Percentiles rank a stretch among this genome's conserved stretches.
Conservation (phyloP, 768 basidiomycete species). For the Tulasnella sp. region DNA sequence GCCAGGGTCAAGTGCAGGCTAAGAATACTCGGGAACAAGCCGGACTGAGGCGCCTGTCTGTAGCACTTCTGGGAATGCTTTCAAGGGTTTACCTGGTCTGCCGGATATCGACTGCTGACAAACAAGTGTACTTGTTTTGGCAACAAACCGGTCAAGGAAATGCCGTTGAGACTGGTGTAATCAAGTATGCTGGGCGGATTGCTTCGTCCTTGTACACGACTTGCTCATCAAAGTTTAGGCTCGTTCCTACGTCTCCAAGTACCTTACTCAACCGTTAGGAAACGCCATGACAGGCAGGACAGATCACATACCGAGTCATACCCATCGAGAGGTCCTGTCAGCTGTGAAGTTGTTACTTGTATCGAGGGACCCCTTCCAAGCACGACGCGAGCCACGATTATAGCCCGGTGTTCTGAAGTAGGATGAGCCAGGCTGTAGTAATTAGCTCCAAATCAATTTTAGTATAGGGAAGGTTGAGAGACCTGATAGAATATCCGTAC, state of each 20-base stretch:
- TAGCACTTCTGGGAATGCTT: too few species aligned
- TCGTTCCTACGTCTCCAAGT: background rate
- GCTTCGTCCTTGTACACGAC: constrained; percentile 22
- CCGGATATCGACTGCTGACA: too few species aligned
- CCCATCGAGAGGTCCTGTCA: background rate
- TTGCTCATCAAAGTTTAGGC: constrained; percentile 26
- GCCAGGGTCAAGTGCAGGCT: too few species aligned
- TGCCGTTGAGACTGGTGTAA: constrained; percentile 41
- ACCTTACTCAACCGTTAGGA: background rate
- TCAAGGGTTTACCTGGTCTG: too few species aligned
- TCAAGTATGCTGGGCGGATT: background rate
- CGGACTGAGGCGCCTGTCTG: too few species aligned
- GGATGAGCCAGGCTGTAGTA: background rate
- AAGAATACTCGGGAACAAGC: too few species aligned
- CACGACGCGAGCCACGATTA: constrained; percentile 4
- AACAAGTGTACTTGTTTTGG: too few species aligned
- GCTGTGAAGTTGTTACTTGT: background rate
- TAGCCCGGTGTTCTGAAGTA: background rate
- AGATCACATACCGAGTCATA: background rate
- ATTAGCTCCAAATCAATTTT: background rate
- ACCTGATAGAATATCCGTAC: background rate
- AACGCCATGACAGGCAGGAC: background rate
- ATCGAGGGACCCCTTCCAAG: background rate
- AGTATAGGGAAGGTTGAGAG: background rate
- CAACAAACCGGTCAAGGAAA: too few species aligned